Conservation (phyloP, 768 basidiomycete species). For the Chalciporus pseudorubinellus region DNA sequence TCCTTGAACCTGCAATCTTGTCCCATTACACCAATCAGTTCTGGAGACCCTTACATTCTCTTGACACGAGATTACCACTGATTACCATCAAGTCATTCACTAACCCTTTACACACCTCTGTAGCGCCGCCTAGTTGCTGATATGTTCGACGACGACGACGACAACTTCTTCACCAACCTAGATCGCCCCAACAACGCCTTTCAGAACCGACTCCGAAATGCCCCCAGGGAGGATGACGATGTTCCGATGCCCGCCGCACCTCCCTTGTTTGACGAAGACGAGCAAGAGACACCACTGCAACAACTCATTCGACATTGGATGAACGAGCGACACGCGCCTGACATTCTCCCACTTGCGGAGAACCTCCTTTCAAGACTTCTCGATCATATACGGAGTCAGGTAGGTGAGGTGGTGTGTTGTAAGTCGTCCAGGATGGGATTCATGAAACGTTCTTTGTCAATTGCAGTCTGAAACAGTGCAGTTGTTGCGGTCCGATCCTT, state of each 20-base stretch:
- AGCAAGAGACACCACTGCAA: conserved; percentile 59
- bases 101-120: background rate
- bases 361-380: conserved; percentile 61
- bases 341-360: conserved; percentile 73
- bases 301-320: conserved; percentile 80
- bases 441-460: background rate
- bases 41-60: too few relatives aligned
- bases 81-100: background rate
- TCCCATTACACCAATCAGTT: background rate
- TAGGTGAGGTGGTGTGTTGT: conserved; percentile 35
- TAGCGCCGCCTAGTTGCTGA: background rate
- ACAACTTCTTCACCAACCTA: conserved; percentile 30
- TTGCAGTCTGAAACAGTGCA: conserved; percentile 75
- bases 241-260: conserved; percentile 29
- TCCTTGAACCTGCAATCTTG: background rate
- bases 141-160: conserved; percentile 25
- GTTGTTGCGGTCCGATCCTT: conserved; percentile 72
- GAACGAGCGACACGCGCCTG: conserved; percentile 81
- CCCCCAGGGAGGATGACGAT: conserved; percentile 29
- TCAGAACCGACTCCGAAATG: conserved; percentile 38
- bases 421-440: background rate
- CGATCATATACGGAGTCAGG: conserved; percentile 82
- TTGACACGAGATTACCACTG: too few relatives aligned
- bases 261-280: conserved; percentile 32
- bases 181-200: conserved; percentile 19